Evolutionary conservation across 140 eudicot genomes (phyloP), one percentile per base, ranked within the genome.

Genomic region (Ambrosia hybrid): DNA sequence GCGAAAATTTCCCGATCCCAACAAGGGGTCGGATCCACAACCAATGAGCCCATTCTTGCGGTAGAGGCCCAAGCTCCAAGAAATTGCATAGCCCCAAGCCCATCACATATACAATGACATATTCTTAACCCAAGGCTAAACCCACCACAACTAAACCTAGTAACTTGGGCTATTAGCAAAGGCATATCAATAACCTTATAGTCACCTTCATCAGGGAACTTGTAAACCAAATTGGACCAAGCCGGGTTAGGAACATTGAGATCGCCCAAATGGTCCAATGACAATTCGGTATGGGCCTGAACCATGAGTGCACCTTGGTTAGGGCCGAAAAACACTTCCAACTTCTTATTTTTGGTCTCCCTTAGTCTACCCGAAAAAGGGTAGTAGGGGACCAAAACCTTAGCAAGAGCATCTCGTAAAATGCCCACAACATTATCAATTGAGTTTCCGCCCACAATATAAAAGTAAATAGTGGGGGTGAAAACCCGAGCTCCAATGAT

Each of bases 1-100:
- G 17, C 71, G 38, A 90, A 86, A 37, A 70, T 16, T 49, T 94
- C 97, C 2, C 99, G 81, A 34, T 88, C 97, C 99, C 97, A 94
- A 62, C 99, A 81, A 0, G 99, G 99, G 14, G 9, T 57, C 0
- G 97, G 96, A 34, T 76, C 78, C n/a, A 80, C 45, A 6, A 81
- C 81, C 89, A 88, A 75, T 3, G 79, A 70, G 73, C 95, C 91
- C 4, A 58, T 26, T 76, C 72, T 86, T 2, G 99, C 91, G 0
- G 96, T 94, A 2, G 90, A 71, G 30, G 94, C 88, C 96, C 97
- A 88, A 5, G 95, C 95, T 76, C 76, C 81, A 49, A 88, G 81
- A 64, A 94, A 90, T 64, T 94, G 97, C 97, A 94, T 94, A 11
- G 99, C 99, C 49, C 97, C 99, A 36, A 90, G 81, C 57, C 99